These are phyloP conservation scores for Schizophyllum commune DNA, from an alignment of 1,284 basidiomycete species.

Conservation along the genomic window DNA sequence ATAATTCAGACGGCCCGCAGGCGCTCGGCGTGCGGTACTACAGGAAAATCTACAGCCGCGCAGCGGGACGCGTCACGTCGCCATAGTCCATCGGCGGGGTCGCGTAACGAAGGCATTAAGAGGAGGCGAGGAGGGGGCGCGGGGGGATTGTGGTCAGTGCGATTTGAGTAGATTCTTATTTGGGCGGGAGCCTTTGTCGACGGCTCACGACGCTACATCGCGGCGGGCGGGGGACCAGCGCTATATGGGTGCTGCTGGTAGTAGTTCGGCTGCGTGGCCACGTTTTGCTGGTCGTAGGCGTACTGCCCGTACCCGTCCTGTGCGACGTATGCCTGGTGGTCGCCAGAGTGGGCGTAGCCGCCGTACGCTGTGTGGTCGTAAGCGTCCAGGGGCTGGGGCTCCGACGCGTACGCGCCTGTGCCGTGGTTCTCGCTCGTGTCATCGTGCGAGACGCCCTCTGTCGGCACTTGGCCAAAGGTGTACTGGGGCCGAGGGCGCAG, in stretches of 20 bases:
- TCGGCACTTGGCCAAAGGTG: neutral
- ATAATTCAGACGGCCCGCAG: neutral
- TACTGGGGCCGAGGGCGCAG: neutral
- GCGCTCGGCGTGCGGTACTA: neutral
- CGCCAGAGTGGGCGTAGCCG: neutral
- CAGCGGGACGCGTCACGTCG: neutral
- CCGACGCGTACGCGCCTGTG: neutral
- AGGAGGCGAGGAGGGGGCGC: neutral
- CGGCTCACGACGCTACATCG: neutral
- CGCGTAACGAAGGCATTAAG: neutral
- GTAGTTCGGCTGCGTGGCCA: neutral
- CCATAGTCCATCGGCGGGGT: neutral
- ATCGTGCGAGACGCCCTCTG: neutral
- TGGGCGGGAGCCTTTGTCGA: neutral
- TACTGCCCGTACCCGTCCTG: neutral
- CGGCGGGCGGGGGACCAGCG: no score
- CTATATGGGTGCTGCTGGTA: neutral
- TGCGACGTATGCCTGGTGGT: no score
- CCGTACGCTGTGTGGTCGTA: neutral
- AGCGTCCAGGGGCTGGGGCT: neutral
- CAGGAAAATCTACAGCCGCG: neutral
- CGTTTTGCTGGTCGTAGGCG: neutral
- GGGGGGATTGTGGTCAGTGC: neutral
- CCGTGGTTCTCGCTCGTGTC: neutral
- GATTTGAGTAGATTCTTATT: neutral